Evolutionary conservation across 257 asterid species (phyloP).

Genomic region (Cinchona pubescens): DNA sequence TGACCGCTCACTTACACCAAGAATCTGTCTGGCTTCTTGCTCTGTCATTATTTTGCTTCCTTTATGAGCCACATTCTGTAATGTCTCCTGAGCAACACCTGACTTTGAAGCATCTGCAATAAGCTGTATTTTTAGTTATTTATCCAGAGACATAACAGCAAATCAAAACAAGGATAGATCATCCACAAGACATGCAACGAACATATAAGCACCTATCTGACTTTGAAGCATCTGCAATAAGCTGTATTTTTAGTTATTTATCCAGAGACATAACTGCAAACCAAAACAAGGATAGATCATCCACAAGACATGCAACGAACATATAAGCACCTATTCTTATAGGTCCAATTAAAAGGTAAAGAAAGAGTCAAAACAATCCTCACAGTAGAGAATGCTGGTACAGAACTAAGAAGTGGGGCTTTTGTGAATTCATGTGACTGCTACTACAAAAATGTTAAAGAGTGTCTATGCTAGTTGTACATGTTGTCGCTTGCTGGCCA

Average conservation of each 20-base stretch:
- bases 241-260: background rate
- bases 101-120: slow-evolving; percentile 42
- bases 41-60: slow-evolving; percentile 38
- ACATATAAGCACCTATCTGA: slow-evolving; percentile 6
- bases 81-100: slow-evolving; percentile 51
- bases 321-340: background rate
- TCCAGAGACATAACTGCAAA: background rate
- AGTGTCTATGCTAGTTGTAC: background rate
- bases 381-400: background rate
- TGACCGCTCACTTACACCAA: slow-evolving; percentile 42
- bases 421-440: background rate
- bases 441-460: background rate
- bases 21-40: slow-evolving; percentile 48
- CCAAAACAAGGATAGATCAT: background rate
- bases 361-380: background rate
- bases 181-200: background rate
- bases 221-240: slow-evolving; percentile 39
- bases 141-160: background rate
- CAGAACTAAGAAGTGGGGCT: background rate
- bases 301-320: background rate
- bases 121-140: background rate
- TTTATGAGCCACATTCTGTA: slow-evolving; percentile 26
- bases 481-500: background rate
- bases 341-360: too few relatives aligned
- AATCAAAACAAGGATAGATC: background rate